Evolutionary conservation across 192 early-diverging fungal genomes (phyloP).

Genomic region (Ramicandelaber brevisporus): DNA sequence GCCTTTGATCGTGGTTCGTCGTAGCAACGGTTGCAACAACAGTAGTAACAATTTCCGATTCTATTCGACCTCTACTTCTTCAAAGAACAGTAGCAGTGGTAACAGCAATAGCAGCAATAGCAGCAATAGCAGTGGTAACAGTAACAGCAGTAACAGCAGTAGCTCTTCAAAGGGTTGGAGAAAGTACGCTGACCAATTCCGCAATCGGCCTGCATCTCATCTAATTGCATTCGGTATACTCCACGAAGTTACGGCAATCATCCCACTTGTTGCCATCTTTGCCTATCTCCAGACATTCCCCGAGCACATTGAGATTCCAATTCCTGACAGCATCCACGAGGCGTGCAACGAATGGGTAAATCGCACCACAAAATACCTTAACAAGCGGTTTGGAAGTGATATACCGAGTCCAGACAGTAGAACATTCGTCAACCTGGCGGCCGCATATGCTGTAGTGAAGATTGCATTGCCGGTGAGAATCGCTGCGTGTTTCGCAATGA

Average conservation of each 20-base stretch:
- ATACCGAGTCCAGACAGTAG: slow-evolving; percentile 15
- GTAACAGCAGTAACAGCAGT: no score
- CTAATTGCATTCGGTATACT: slow-evolving; percentile 49
- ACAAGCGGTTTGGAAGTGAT: slow-evolving; percentile 21
- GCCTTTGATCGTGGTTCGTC: no score
- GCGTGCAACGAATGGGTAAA: slow-evolving; percentile 33
- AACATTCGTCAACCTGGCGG: slow-evolving; percentile 43
- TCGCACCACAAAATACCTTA: slow-evolving; percentile 15
- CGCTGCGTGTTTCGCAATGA: slow-evolving; percentile 8
- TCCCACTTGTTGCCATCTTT: slow-evolving; percentile 52
- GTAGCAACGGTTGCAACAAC: no score
- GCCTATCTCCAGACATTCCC: slow-evolving; percentile 24
- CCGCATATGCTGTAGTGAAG: slow-evolving; percentile 66
- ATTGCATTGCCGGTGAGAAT: slow-evolving; percentile 14
- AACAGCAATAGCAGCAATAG: no score
- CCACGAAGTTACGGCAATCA: slow-evolving; percentile 71
- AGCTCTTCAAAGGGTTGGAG: no score
- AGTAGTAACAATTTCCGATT: no score
- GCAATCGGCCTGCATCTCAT: slow-evolving; percentile 38
- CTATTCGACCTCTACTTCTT: no score
- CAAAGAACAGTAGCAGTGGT: no score
- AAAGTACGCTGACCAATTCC: slow-evolving; percentile 26
- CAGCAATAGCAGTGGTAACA: no score
- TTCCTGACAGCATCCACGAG: slow-evolving; percentile 31
- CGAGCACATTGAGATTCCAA: slow-evolving; percentile 27